Evolutionary conservation across 2,329 filamentous ascomycete genomes (phyloP).

Genomic region (Cyanodermella asteris): DNA sequence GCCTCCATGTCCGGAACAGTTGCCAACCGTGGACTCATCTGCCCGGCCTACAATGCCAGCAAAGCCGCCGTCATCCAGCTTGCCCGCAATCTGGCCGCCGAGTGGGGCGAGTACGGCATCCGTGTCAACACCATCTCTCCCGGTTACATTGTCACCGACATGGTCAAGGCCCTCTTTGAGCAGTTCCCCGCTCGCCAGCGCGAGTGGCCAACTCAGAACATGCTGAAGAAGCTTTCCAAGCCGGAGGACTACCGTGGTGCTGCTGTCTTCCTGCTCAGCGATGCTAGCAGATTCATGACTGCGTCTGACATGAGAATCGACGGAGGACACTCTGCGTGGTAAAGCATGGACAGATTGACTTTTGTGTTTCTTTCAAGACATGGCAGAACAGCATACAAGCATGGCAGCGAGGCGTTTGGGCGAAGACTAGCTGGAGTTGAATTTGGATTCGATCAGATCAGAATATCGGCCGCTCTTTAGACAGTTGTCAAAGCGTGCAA

Average conservation of each 20-base stretch:
- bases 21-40: slow-evolving; percentile 31
- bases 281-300: slow-evolving; percentile 50
- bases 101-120: slow-evolving; percentile 27
- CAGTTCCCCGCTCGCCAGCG: slow-evolving; percentile 41
- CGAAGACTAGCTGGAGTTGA: too few relatives aligned
- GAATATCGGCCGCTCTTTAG: too few relatives aligned
- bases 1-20: slow-evolving; percentile 40
- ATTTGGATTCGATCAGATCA: too few relatives aligned
- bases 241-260: slow-evolving; percentile 41
- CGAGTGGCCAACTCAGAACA: slow-evolving; percentile 23
- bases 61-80: slow-evolving; percentile 27
- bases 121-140: slow-evolving; percentile 32
- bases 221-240: slow-evolving; percentile 31
- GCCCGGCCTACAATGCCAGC: slow-evolving; percentile 26
- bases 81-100: slow-evolving; percentile 23
- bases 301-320: slow-evolving; percentile 48
- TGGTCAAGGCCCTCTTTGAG: slow-evolving; percentile 63
- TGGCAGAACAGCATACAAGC: too few relatives aligned
- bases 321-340: slow-evolving; percentile 39
- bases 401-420: too few relatives aligned
- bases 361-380: too few relatives aligned
- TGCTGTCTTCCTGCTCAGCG: slow-evolving; percentile 43
- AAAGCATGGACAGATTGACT: slow-evolving; percentile 2
- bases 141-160: slow-evolving; percentile 38
- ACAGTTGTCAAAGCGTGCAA: too few relatives aligned